Conservation (phyloP, 2,329 filamentous ascomycete genomes). For the Colletotrichum sp. region DNA sequence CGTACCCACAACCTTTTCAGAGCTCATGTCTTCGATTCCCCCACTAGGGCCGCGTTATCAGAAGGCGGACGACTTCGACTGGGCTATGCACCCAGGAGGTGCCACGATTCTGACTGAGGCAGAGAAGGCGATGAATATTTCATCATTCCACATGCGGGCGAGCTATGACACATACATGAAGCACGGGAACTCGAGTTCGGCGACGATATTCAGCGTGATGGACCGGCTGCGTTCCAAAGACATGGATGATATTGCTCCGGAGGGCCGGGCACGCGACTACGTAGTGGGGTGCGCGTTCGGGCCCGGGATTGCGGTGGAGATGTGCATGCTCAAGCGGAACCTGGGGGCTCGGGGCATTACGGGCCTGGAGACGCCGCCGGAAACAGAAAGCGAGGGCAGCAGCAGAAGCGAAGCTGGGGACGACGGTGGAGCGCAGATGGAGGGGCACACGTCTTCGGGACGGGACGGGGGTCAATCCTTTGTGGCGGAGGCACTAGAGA, state of each 20-base stretch:
- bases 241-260: conserved; percentile 62
- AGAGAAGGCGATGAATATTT: conserved; percentile 61
- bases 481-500: conserved; percentile 25
- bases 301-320: conserved; percentile 71
- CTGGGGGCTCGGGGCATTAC: conserved; percentile 30
- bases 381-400: conserved; percentile 57
- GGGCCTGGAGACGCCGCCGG: conserved; percentile 57
- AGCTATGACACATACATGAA: conserved; percentile 73
- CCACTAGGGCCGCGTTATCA: conserved; percentile 48
- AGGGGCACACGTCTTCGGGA: conserved; percentile 3
- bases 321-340: conserved; percentile 67
- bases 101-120: conserved; percentile 70
- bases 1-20: conserved; percentile 58
- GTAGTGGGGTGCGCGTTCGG: conserved; percentile 74
- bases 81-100: conserved; percentile 76
- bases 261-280: conserved; percentile 55
- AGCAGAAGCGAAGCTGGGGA: conserved; percentile 45
- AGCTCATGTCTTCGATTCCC: conserved; percentile 55
- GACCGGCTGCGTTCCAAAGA: conserved; percentile 64
- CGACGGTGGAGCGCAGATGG: conserved; percentile 24
- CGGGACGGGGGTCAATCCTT: conserved; percentile 18
- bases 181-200: conserved; percentile 72
- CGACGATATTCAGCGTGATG: conserved; percentile 73
- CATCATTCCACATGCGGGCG: conserved; percentile 70
- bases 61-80: conserved; percentile 68